These are phyloP conservation scores for Pterocarpus santalinus DNA, from an alignment of 306 rosid species.

Conservation along the genomic window DNA sequence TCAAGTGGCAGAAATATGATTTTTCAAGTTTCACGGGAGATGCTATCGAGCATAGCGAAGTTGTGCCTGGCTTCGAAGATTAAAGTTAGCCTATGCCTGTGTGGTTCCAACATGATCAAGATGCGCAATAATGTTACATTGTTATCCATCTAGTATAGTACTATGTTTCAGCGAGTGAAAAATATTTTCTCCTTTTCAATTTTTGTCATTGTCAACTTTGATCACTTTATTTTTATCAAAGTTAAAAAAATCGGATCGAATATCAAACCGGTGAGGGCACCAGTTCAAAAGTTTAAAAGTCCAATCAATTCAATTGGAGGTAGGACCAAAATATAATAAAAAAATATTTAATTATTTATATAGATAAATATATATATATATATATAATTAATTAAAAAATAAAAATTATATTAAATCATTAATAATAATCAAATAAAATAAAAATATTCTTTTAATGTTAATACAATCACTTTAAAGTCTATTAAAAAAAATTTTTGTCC, in stretches of 20 bases:
- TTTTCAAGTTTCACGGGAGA: conserved; percentile 36
- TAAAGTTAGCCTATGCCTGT: background rate
- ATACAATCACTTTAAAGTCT: too few relatives aligned
- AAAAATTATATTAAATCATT: too few relatives aligned
- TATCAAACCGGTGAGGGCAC: too few relatives aligned
- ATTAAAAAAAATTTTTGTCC: too few relatives aligned
- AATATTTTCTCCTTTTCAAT: background rate
- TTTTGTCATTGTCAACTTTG: background rate
- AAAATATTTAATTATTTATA: background rate
- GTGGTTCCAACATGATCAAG: conserved; percentile 6
- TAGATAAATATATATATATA: too few relatives aligned
- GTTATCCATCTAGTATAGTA: background rate
- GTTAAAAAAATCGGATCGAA: too few relatives aligned
- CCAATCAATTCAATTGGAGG: background rate
- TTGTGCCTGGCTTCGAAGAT: background rate
- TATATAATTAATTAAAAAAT: too few relatives aligned
- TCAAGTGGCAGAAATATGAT: conserved; percentile 1
- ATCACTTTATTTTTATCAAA: background rate
- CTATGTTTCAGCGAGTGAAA: background rate
- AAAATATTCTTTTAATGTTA: too few relatives aligned
- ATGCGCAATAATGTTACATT: background rate
- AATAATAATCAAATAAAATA: too few relatives aligned
- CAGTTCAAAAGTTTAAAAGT: too few relatives aligned
- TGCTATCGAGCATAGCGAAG: background rate
- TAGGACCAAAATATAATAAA: too few relatives aligned